phyloP scores from a whole-genome alignment of 2,329 filamentous ascomycete genomes.

The Lachnellula occidentalis region DNA sequence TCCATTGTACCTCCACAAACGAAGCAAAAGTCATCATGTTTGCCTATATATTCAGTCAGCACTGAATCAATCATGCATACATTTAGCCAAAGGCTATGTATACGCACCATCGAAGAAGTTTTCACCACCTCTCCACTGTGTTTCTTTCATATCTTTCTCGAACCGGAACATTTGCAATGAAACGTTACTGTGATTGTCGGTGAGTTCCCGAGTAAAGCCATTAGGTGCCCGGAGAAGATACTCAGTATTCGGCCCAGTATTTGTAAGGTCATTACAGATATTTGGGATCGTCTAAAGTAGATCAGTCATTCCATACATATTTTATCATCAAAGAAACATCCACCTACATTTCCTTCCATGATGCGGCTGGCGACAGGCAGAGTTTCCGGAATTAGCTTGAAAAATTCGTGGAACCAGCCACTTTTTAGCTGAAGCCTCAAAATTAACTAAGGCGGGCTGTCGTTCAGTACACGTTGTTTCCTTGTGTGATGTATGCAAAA shows the following conservation, averaged over 20 bases:
- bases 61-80: neutral
- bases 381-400: neutral
- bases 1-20: conserved; percentile 17
- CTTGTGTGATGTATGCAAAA: neutral
- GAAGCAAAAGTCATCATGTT: conserved; percentile 18
- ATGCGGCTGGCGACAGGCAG: neutral
- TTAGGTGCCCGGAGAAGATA: neutral
- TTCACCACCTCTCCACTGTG: conserved; percentile 8
- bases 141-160: neutral
- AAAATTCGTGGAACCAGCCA: neutral
- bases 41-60: conserved; percentile 3
- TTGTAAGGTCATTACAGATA: neutral
- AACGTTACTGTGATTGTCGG: neutral
- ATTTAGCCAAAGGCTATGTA: neutral
- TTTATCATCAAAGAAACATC: neutral
- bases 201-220: neutral
- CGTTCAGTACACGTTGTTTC: neutral
- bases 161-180: neutral
- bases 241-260: neutral
- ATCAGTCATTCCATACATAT: neutral
- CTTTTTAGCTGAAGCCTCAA: neutral
- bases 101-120: conserved; percentile 7
- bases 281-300: neutral
- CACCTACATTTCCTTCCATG: neutral
- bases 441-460: neutral